These are phyloP conservation scores for Pilaira anomala DNA, from an alignment of 192 early-diverging fungal species.

Conservation along the genomic window DNA sequence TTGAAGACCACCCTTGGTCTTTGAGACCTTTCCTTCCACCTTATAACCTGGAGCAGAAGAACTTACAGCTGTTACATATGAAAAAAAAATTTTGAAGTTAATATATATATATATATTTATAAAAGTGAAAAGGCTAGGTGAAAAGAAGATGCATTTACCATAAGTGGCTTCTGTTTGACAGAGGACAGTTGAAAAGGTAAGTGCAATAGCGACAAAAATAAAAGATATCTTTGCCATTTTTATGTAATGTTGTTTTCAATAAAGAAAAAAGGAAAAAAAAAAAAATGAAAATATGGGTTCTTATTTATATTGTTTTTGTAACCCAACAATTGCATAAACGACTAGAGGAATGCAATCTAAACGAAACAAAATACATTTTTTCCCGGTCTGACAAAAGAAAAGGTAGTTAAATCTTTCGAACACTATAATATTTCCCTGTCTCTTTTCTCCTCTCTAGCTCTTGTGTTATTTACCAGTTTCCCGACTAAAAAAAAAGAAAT, in stretches of 20 bases:
- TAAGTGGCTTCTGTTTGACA: conserved; percentile 8
- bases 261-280: background rate
- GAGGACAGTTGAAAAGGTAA: conserved; percentile 11
- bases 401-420: too few species aligned
- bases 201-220: conserved; percentile 18
- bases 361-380: too few species aligned
- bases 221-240: conserved; percentile 16
- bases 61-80: conserved; percentile 1
- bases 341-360: too few species aligned
- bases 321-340: too few species aligned
- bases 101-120: background rate
- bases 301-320: too few species aligned
- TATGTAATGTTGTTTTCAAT: background rate
- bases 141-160: conserved; percentile 5
- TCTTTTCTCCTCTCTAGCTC: too few species aligned
- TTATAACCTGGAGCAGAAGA: conserved; percentile 22
- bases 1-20: conserved; percentile 17
- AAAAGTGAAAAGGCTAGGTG: too few species aligned
- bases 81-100: background rate
- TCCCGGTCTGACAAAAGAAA: too few species aligned
- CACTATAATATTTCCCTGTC: too few species aligned
- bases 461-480: too few species aligned
- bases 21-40: conserved; percentile 10
- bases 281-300: background rate
- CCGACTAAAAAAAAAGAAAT: too few species aligned